phyloP scores from a whole-genome alignment of 2,329 filamentous ascomycete genomes.

The Cordyceps pruinosa region DNA sequence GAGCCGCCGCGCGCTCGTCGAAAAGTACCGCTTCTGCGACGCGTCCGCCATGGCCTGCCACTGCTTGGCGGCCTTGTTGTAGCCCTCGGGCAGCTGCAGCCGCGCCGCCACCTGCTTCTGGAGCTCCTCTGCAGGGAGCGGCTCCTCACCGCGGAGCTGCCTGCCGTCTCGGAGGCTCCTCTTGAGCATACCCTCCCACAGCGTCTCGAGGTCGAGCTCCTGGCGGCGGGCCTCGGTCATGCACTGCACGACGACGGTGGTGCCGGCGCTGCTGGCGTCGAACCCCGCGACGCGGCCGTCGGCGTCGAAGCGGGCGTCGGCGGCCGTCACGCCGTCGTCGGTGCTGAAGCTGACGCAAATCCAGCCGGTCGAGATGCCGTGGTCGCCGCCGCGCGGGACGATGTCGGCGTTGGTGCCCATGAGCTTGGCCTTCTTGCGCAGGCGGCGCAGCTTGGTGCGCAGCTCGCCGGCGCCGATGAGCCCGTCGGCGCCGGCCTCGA shows the following conservation, averaged over 20 bases:
- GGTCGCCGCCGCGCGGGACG: constrained; percentile 61
- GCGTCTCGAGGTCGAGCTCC: constrained; percentile 46
- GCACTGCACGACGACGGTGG: constrained; percentile 50
- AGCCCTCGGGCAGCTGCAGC: constrained; percentile 24
- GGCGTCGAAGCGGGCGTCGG: constrained; percentile 38
- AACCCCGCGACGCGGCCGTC: constrained; percentile 68
- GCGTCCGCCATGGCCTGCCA: constrained; percentile 30
- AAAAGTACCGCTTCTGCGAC: constrained; percentile 28
- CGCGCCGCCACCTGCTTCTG: constrained; percentile 25
- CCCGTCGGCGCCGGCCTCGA: constrained; percentile 77
- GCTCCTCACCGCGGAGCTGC: constrained; percentile 25
- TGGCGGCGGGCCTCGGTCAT: constrained; percentile 47
- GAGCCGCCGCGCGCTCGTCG: constrained; percentile 24
- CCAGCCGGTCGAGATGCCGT: constrained; percentile 90
- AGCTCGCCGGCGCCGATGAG: constrained; percentile 84
- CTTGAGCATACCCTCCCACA: constrained; percentile 41
- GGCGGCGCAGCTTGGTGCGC: constrained; percentile 75
- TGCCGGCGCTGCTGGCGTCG: constrained; percentile 45
- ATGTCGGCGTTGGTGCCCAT: constrained; percentile 65
- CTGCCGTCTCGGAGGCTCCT: constrained; percentile 25
- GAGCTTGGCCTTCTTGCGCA: constrained; percentile 74
- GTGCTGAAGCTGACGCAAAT: constrained; percentile 85
- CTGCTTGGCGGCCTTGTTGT: constrained; percentile 24
- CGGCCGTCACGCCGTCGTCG: constrained; percentile 48
- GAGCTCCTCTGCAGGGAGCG: constrained; percentile 21